Evolutionary conservation across 73 alveolate genomes (phyloP), one percentile per base, ranked within the genome.

Genomic region (Paramecium octaurelia): DNA sequence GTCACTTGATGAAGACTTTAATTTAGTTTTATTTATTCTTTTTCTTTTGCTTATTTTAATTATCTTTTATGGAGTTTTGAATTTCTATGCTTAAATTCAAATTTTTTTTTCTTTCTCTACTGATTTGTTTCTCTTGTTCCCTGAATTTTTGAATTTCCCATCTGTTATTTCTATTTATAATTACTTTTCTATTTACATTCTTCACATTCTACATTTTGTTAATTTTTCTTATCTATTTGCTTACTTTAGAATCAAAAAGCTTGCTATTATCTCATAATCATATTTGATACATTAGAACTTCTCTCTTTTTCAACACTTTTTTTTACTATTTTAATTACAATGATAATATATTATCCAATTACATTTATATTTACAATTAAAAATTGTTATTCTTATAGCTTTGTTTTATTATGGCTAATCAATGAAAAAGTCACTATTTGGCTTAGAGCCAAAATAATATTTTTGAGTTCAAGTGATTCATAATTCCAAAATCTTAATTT

Each of bases 381-480:
- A n/a, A n/a, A 42, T 42, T 42, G 0, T 59, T 59, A 24, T 70
- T 70, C 86, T n/a, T 70, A n/a, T 29, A 70, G n/a, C n/a, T 29
- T 70, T 34, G 27, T 29, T 59, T 8, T 3, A 71, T 38, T 71
- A 60, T 34, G 34, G 0, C 34, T 29, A 12, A 34, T 71, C 42
- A 34, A 71, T 40, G 6, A 71, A 60, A 4, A 71, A n/a, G 0
- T 11, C 59, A 29, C 35, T 18, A 34, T 31, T 34, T 31, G 60
- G 11, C 8, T 36, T 71, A 18, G 69, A 1, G 12, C 43, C 0
- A 77, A 77, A 77, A 43, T 70, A 88, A 46, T 70, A n/a, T 70
- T 88, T 18, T 76, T 70, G 12, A 88, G 38, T 59, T 88, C 91
- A 35, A 42, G 40, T 4, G 29, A 70, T 14, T 70, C 91, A 70